Percentiles rank a stretch among this genome's conserved stretches.
phyloP scores from a whole-genome alignment of 805 yeast genomes.

The Candida maesae region DNA sequence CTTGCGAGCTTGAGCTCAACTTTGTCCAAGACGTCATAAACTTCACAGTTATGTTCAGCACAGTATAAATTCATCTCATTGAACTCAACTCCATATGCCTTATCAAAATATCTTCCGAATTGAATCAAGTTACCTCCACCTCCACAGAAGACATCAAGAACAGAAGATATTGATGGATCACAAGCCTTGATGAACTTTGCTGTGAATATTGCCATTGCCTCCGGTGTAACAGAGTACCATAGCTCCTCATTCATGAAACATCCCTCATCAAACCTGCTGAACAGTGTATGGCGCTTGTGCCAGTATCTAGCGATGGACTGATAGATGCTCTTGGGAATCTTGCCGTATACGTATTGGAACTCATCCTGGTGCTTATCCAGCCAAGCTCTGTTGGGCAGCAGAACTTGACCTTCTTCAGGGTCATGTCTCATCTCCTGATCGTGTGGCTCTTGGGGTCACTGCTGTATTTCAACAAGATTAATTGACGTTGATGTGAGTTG shows the following conservation, averaged over 20 bases:
- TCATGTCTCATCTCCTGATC: background rate
- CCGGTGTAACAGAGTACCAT: constrained; percentile 91
- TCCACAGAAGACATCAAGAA: constrained; percentile 76
- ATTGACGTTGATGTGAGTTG: too few species aligned
- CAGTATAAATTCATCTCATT: constrained; percentile 61
- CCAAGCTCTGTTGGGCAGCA: constrained; percentile 11
- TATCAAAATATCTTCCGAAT: constrained; percentile 55
- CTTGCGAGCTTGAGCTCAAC: constrained; percentile 47
- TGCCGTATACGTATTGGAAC: constrained; percentile 8
- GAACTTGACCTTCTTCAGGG: background rate
- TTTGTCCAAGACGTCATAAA: constrained; percentile 55
- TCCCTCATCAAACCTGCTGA: constrained; percentile 63
- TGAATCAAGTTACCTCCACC: constrained; percentile 88
- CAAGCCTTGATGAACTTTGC: constrained; percentile 52
- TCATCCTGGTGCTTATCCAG: constrained; percentile 4
- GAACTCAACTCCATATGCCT: constrained; percentile 60
- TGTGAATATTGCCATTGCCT: constrained; percentile 56
- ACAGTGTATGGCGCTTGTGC: constrained; percentile 56
- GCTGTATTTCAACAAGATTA: too few species aligned
- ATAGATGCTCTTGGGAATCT: constrained; percentile 7
- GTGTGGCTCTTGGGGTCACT: too few species aligned
- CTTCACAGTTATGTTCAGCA: constrained; percentile 57
- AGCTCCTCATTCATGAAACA: constrained; percentile 65
- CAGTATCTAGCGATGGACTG: constrained; percentile 33
- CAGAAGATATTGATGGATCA: constrained; percentile 42